Percentiles rank a stretch among this genome's conserved stretches.
These are phyloP conservation scores for Olyra latifolia DNA, from an alignment of 176 grass and related monocot genomes.

Conservation along the genomic window DNA sequence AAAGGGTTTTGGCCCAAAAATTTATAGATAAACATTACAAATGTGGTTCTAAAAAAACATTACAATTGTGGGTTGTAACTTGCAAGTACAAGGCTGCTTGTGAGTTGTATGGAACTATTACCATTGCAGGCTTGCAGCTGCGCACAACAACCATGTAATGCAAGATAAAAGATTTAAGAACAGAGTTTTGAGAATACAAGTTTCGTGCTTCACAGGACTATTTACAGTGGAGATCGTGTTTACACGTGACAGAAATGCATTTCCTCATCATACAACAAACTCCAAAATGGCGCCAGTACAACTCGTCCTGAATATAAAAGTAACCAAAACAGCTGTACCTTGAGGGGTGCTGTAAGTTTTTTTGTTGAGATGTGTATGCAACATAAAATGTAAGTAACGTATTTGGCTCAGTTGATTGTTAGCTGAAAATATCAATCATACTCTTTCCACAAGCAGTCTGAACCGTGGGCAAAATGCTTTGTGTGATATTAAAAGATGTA, in stretches of 20 bases:
- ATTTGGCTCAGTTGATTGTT: conserved; percentile 1
- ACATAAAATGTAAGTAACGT: not conserved
- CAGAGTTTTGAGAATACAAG: not conserved
- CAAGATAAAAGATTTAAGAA: not conserved
- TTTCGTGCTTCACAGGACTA: conserved; percentile 15
- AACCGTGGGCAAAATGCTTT: not conserved
- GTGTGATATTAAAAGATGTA: not conserved
- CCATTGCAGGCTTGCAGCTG: not conserved
- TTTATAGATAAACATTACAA: too few species aligned
- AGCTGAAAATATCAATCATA: not conserved
- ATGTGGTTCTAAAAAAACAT: too few species aligned
- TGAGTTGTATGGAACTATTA: not conserved
- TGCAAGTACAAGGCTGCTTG: not conserved
- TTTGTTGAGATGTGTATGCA: not conserved
- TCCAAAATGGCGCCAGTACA: not conserved
- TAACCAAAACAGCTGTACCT: conserved; percentile 1
- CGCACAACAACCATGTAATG: not conserved
- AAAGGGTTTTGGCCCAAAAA: not conserved
- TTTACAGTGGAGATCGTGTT: conserved; percentile 24
- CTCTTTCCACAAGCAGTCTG: not conserved
- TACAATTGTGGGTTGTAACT: too few species aligned
- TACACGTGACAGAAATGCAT: conserved; percentile 1
- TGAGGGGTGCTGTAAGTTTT: conserved; percentile 5
- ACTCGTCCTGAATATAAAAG: not conserved
- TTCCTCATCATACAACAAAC: conserved; percentile 8